These are phyloP conservation scores for Avicennia marina DNA, from an alignment of 257 asterid species.

Conservation along the genomic window DNA sequence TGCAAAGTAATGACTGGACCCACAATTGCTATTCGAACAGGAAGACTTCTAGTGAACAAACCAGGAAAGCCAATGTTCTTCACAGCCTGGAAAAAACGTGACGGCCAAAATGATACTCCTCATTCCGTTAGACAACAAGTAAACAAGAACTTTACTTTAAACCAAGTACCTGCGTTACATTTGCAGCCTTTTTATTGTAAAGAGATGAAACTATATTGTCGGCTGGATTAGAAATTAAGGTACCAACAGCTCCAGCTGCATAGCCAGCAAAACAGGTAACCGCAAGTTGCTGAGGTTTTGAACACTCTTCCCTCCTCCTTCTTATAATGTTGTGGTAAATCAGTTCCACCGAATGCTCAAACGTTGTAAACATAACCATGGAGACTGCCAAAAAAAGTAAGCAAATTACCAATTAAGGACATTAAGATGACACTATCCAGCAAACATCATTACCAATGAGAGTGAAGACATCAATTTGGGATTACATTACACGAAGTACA, in stretches of 20 bases:
- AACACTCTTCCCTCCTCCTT: conserved; percentile 61
- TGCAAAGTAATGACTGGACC: conserved; percentile 70
- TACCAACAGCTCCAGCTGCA: conserved; percentile 65
- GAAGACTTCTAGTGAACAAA: conserved; percentile 68
- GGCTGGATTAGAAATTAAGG: conserved; percentile 67
- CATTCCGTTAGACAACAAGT: neutral
- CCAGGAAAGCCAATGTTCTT: conserved; percentile 52
- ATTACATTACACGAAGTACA: neutral
- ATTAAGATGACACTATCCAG: neutral
- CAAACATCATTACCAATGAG: neutral
- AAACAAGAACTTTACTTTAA: neutral
- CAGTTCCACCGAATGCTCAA: conserved; percentile 65
- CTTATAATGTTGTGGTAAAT: conserved; percentile 39
- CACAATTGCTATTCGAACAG: conserved; percentile 54
- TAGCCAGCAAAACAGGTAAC: conserved; percentile 72
- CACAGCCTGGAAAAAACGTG: conserved; percentile 39
- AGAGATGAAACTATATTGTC: conserved; percentile 67
- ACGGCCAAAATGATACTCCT: neutral
- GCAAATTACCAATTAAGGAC: neutral
- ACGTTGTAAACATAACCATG: conserved; percentile 72
- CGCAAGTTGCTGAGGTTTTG: conserved; percentile 51
- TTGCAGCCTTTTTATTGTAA: conserved; percentile 46
- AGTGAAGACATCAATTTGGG: neutral
- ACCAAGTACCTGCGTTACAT: conserved; percentile 34
- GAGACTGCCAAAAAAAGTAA: conserved; percentile 44